Evolutionary conservation across 257 asterid species (phyloP).

Genomic region (Pogostemon cablin): DNA sequence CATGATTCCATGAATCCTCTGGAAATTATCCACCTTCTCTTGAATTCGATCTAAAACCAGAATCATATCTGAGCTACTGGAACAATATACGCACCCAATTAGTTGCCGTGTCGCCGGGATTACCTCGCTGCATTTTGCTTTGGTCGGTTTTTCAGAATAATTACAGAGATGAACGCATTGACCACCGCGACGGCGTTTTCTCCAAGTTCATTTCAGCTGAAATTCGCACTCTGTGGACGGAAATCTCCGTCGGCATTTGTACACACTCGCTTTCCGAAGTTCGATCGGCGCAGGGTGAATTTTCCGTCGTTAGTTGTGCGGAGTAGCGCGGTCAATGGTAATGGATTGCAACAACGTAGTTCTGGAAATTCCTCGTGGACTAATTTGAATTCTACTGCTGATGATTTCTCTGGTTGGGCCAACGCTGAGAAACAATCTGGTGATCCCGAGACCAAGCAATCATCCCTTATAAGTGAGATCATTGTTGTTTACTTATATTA

Average conservation of each 20-base stretch:
- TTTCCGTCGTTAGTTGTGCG: slow-evolving; percentile 47
- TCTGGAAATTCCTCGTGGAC: slow-evolving; percentile 52
- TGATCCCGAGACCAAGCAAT: slow-evolving; percentile 51
- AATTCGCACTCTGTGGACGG: slow-evolving; percentile 62
- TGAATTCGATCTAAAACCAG: background rate
- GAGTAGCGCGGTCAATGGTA: slow-evolving; percentile 43
- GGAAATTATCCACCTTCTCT: slow-evolving; percentile 9
- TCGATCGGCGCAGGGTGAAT: slow-evolving; percentile 44
- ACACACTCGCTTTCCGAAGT: slow-evolving; percentile 46
- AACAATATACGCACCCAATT: background rate
- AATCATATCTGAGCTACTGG: background rate
- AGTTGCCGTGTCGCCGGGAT: slow-evolving; percentile 6
- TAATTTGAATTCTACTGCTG: slow-evolving; percentile 51
- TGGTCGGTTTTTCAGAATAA: slow-evolving; percentile 15
- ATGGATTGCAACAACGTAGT: slow-evolving; percentile 50
- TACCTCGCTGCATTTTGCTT: slow-evolving; percentile 33
- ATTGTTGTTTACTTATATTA: background rate
- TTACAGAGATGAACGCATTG: slow-evolving; percentile 57
- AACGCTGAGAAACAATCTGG: slow-evolving; percentile 45
- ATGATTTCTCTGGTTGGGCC: slow-evolving; percentile 80
- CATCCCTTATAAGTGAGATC: slow-evolving; percentile 62
- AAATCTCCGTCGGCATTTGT: slow-evolving; percentile 40
- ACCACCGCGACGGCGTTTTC: slow-evolving; percentile 65
- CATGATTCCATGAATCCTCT: slow-evolving; percentile 31
- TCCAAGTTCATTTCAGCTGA: slow-evolving; percentile 89